Evolutionary conservation across 306 rosid genomes (phyloP).

Genomic region (Prunus salicina): DNA sequence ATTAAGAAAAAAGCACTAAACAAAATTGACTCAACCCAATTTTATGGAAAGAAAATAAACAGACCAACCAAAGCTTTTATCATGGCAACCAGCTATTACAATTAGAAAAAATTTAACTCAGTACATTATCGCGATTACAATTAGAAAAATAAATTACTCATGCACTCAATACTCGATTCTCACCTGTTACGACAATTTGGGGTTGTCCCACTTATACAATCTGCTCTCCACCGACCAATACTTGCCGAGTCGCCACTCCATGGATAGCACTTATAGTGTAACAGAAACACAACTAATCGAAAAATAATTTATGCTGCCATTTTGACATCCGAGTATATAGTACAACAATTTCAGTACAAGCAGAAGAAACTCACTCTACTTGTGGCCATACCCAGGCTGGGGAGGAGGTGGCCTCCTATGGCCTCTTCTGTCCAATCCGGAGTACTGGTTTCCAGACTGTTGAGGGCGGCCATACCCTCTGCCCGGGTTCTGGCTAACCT

Average conservation of each 20-base stretch:
- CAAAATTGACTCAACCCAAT: too few species aligned
- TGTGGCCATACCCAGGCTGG: constrained; percentile 38
- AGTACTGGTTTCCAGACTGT: constrained; percentile 51
- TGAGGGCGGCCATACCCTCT: constrained; percentile 43
- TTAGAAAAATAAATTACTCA: too few species aligned
- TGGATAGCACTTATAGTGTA: background rate
- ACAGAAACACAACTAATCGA: background rate
- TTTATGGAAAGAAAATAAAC: too few species aligned
- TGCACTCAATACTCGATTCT: too few species aligned
- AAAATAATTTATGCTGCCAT: constrained; percentile 8
- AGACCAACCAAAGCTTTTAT: too few species aligned
- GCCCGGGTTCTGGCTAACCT: constrained; percentile 19
- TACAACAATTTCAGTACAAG: constrained; percentile 37
- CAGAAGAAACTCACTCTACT: constrained; percentile 19
- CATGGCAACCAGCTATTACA: too few species aligned
- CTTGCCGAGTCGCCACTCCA: background rate
- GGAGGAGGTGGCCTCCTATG: constrained; percentile 50
- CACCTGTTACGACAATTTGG: background rate
- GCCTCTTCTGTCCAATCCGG: constrained; percentile 53
- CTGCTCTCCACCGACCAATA: background rate
- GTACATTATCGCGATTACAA: too few species aligned
- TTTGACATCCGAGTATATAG: constrained; percentile 21
- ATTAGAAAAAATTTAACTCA: too few species aligned
- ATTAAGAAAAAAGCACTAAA: too few species aligned
- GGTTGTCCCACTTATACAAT: background rate